Base-by-base conservation (phyloP, 208 protist species). In the Novymonas esmeraldas region DNA sequence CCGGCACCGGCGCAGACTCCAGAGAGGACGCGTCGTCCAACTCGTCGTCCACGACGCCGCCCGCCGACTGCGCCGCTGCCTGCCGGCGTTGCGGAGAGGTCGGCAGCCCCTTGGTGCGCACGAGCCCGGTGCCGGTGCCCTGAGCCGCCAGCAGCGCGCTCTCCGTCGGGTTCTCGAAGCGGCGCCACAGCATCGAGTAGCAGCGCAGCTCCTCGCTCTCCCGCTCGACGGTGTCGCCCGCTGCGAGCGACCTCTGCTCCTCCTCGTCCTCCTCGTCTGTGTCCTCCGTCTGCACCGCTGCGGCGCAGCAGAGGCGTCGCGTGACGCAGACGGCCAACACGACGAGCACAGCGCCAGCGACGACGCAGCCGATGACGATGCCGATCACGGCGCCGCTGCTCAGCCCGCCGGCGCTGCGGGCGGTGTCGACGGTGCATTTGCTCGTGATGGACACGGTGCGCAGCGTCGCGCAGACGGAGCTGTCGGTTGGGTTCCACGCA, bases 391-490 rank as follows among this genome's bases (percentile, higher is more conserved):
- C 52, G 14, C 77, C 75, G 20, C 49, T 60, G 50, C 78, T 76
- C 16, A 90, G 14, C 4, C 49, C 48, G 29, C 16, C n/a, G 60
- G 46, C 31, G 28, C 45, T 26, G 10, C 10, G 36, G 16, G 48
- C 24, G 22, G 13, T 66, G 49, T 18, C 28, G 34, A n/a, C 36
- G 28, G 29, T 68, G 68, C 58, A 75, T 20, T 81, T 68, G 3
- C 28, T 74, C 41, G 34, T 74, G 41, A 75, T 59, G 34, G 63
- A 63, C 26, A 84, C 56, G 41, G 18, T 29, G 48, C 44, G 31
- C 50, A 90, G 60, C 39, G 78, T 84, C 28, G 67, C 69, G 45
- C 81, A 87, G 54, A 81, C 70, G 5, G 64, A 64, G 31, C 48
- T 34, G 59, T 90, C 70, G 9, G 16, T 46, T 22, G 72, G 18